Conservation (phyloP, 768 basidiomycete genomes). For the Inosperma sp. region DNA sequence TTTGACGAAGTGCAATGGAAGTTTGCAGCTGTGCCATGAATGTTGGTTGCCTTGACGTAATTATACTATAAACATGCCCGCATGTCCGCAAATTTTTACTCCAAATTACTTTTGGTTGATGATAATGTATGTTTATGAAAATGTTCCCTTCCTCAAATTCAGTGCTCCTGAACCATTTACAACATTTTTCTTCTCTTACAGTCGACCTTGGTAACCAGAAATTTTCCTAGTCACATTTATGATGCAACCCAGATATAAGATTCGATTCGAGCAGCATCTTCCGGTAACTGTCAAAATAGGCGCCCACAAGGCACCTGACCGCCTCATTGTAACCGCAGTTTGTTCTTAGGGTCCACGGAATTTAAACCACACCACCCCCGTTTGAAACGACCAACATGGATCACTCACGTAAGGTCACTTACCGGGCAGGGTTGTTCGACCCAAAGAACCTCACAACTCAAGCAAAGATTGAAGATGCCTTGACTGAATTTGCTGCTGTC, state of each 20-base stretch:
- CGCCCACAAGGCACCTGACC: constrained; percentile 13
- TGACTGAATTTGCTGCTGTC: constrained; percentile 20
- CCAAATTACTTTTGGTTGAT: too few species aligned
- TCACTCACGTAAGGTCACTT: constrained; percentile 19
- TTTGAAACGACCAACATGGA: constrained; percentile 15
- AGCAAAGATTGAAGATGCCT: constrained; percentile 18
- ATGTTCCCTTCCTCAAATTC: too few species aligned
- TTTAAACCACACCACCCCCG: not conserved
- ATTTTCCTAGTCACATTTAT: too few species aligned
- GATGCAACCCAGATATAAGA: not conserved
- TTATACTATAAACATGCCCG: too few species aligned
- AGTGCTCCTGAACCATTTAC: too few species aligned
- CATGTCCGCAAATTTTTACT: too few species aligned
- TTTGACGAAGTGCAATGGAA: too few species aligned
- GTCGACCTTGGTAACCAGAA: too few species aligned
- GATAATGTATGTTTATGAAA: too few species aligned
- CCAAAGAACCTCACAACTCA: constrained; percentile 12
- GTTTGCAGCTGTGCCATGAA: too few species aligned
- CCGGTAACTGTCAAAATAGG: constrained; percentile 2
- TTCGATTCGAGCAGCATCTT: not conserved
- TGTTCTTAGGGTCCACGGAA: constrained; percentile 3
- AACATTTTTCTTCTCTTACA: too few species aligned
- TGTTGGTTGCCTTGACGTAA: too few species aligned
- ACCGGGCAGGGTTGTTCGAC: constrained; percentile 20
- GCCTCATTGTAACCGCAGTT: constrained; percentile 10